Percentiles rank a stretch among this genome's conserved stretches.
These are phyloP conservation scores for Coniophora puteana DNA, from an alignment of 1,284 basidiomycete genomes.

Conservation along the genomic window DNA sequence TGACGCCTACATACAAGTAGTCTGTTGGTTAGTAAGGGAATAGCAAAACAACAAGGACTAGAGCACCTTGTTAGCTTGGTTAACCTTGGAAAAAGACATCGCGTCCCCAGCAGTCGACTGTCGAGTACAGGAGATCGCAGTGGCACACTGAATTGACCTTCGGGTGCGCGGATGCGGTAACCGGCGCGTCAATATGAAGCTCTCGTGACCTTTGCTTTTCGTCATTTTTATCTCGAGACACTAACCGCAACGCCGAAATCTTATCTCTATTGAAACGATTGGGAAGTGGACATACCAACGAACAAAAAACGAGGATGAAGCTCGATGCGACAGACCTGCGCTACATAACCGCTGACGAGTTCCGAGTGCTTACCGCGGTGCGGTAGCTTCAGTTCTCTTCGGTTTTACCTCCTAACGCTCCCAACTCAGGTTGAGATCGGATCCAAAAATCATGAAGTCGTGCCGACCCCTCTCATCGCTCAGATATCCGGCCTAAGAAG, in stretches of 20 bases:
- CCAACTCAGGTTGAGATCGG: conserved; percentile 86
- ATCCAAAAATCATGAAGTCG: conserved; percentile 96
- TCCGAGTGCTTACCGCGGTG: conserved; percentile 91
- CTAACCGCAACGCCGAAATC: too few species aligned
- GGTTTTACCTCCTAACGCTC: conserved; percentile 2
- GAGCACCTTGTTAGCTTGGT: conserved; percentile 25
- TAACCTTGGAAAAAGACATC: background rate
- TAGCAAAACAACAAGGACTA: too few species aligned
- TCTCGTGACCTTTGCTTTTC: too few species aligned
- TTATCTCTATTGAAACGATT: background rate
- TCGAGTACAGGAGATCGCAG: too few species aligned
- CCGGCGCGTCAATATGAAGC: too few species aligned
- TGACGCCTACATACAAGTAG: too few species aligned
- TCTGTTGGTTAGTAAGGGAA: too few species aligned
- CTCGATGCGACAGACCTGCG: conserved; percentile 93
- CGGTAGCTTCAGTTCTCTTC: conserved; percentile 20
- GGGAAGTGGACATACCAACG: background rate
- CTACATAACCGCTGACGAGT: conserved; percentile 91
- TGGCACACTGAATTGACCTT: too few species aligned
- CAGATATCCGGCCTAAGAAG: conserved; percentile 89
- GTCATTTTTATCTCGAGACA: too few species aligned
- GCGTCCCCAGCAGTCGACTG: too few species aligned
- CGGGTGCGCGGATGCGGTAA: too few species aligned
- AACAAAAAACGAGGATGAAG: conserved; percentile 72
- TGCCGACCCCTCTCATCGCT: conserved; percentile 85